Conservation (phyloP, 2,329 filamentous ascomycete species). For the Ophidiomyces ophidiicola region DNA sequence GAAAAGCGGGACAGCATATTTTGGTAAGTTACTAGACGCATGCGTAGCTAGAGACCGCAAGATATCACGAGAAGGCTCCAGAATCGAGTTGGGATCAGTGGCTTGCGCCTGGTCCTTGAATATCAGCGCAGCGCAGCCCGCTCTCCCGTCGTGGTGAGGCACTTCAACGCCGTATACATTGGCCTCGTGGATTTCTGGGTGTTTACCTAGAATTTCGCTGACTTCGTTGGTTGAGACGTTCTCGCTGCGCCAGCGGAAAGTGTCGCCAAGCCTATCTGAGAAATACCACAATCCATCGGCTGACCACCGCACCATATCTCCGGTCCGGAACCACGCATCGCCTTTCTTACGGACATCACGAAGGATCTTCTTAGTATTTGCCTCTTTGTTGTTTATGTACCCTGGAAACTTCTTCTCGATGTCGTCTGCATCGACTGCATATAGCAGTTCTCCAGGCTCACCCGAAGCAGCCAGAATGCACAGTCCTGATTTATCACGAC, state of each 20-base stretch:
- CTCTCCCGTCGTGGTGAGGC: conserved; percentile 70
- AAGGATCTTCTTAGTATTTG: conserved; percentile 61
- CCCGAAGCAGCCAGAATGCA: conserved; percentile 49
- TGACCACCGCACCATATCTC: conserved; percentile 67
- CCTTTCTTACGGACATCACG: conserved; percentile 60
- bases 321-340: conserved; percentile 72
- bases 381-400: conserved; percentile 62
- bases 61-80: conserved; percentile 29
- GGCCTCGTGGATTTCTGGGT: conserved; percentile 57
- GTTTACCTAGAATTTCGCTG: conserved; percentile 56
- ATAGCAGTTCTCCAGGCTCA: conserved; percentile 64
- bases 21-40: conserved; percentile 48
- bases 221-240: conserved; percentile 77
- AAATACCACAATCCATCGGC: conserved; percentile 63
- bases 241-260: conserved; percentile 55
- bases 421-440: conserved; percentile 53
- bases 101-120: conserved; percentile 35
- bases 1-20: conserved; percentile 67
- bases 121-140: conserved; percentile 66
- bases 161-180: conserved; percentile 77
- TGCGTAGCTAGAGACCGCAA: conserved; percentile 52
- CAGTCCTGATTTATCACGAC: conserved; percentile 56
- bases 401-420: conserved; percentile 60
- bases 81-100: conserved; percentile 12
- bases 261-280: conserved; percentile 51